Evolutionary conservation across 306 rosid genomes (phyloP).

Genomic region (Vigna trinervia): DNA sequence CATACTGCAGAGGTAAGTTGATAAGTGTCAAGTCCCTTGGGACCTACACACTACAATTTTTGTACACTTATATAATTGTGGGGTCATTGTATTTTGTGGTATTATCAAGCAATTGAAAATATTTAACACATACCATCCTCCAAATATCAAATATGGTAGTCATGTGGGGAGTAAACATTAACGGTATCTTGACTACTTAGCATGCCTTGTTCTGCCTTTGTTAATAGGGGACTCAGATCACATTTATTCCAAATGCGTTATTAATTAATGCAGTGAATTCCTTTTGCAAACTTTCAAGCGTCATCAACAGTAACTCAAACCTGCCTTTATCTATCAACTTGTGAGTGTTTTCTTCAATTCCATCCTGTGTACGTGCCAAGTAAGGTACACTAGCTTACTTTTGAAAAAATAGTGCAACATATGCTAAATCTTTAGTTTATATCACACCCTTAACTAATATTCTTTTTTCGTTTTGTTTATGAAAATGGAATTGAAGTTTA

Average conservation of each 20-base stretch:
- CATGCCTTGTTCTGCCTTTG: not conserved
- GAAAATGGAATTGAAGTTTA: too few relatives aligned
- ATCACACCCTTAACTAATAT: too few relatives aligned
- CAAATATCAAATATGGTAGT: slow-evolving; percentile 1
- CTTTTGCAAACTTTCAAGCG: not conserved
- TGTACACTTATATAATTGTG: slow-evolving; percentile 46
- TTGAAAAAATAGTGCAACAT: too few relatives aligned
- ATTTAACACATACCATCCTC: not conserved
- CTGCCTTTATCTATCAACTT: not conserved
- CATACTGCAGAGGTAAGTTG: slow-evolving; percentile 30
- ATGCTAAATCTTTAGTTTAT: too few relatives aligned
- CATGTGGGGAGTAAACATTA: not conserved
- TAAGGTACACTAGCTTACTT: not conserved
- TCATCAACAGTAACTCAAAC: not conserved
- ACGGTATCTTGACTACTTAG: not conserved
- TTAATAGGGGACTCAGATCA: not conserved
- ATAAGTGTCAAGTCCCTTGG: slow-evolving; percentile 42
- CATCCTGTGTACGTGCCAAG: not conserved
- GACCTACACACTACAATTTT: slow-evolving; percentile 41
- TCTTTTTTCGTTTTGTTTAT: too few relatives aligned
- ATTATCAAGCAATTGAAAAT: slow-evolving; percentile 2
- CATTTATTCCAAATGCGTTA: not conserved
- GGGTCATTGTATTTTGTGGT: slow-evolving; percentile 32
- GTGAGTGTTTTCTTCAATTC: not conserved
- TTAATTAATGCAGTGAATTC: not conserved